phyloP scores from a whole-genome alignment of 148 eudicot species.

The Rhododendron molle region DNA sequence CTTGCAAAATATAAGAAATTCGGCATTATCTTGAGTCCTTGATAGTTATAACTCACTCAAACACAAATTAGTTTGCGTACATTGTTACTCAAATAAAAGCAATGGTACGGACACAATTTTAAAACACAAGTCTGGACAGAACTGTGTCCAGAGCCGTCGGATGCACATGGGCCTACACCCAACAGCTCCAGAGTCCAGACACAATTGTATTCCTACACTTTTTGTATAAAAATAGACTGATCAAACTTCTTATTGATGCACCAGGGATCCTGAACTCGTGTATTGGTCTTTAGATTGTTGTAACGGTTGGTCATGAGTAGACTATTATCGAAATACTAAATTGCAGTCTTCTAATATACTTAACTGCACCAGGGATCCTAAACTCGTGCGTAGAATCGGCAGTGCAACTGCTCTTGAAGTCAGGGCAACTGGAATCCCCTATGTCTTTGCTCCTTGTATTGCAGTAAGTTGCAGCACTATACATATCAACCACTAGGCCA shows the following conservation, averaged over 20 bases:
- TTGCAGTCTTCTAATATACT: neutral
- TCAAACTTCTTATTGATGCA: neutral
- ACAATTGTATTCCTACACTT: too few relatives aligned
- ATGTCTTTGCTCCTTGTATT: constrained; percentile 76
- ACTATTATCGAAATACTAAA: neutral
- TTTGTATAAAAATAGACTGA: too few relatives aligned
- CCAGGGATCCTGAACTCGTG: too few relatives aligned
- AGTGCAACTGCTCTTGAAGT: constrained; percentile 82
- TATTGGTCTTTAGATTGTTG: neutral
- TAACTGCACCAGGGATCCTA: constrained; percentile 47
- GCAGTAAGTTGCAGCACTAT: constrained; percentile 40
- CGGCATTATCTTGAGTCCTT: neutral
- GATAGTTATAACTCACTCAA: neutral
- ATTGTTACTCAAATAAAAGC: neutral
- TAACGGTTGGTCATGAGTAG: neutral
- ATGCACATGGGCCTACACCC: too few relatives aligned
- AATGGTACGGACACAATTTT: too few relatives aligned
- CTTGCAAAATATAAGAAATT: neutral
- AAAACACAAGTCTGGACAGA: too few relatives aligned
- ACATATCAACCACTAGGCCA: neutral
- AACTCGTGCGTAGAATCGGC: constrained; percentile 62
- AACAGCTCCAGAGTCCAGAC: too few relatives aligned
- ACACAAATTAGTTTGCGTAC: neutral
- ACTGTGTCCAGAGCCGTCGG: too few relatives aligned
- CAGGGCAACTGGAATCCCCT: constrained; percentile 76